phyloP scores from a whole-genome alignment of 208 protist species.

The Trypanosoma caninum region DNA sequence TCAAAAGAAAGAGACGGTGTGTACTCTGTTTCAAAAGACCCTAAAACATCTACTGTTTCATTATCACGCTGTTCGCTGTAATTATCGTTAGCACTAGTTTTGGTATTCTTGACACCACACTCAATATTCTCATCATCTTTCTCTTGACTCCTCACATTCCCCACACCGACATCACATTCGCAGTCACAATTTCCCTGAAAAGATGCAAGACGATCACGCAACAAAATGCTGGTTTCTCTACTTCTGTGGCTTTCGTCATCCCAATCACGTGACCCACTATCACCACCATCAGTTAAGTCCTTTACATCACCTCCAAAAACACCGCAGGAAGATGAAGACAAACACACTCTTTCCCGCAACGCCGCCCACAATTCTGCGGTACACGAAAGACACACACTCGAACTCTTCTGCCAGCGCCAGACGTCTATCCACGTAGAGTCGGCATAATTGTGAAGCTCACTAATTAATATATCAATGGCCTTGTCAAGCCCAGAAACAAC shows the following conservation, averaged over 20 bases:
- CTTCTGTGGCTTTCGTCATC: too few species aligned
- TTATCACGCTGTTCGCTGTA: conserved; percentile 1
- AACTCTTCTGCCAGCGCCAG: conserved; percentile 3
- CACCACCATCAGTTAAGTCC: too few species aligned
- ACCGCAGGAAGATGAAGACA: too few species aligned
- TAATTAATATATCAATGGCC: neutral
- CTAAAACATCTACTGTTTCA: conserved; percentile 19
- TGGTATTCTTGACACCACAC: neutral
- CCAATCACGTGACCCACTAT: too few species aligned
- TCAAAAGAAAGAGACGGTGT: conserved; percentile 49
- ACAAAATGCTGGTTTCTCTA: too few species aligned
- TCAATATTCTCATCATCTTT: neutral
- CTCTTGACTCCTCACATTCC: too few species aligned
- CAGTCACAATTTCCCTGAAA: too few species aligned
- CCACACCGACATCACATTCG: too few species aligned
- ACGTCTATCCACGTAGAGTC: neutral
- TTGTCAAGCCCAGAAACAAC: conserved; percentile 13
- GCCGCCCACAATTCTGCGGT: neutral
- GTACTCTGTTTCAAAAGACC: conserved; percentile 25
- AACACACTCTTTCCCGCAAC: neutral
- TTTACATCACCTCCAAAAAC: too few species aligned
- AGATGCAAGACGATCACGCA: too few species aligned
- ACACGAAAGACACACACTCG: conserved; percentile 1
- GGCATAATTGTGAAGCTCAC: neutral
- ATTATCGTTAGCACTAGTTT: conserved; percentile 2